Conservation (phyloP, 768 basidiomycete species). For the Mycena rosella region DNA sequence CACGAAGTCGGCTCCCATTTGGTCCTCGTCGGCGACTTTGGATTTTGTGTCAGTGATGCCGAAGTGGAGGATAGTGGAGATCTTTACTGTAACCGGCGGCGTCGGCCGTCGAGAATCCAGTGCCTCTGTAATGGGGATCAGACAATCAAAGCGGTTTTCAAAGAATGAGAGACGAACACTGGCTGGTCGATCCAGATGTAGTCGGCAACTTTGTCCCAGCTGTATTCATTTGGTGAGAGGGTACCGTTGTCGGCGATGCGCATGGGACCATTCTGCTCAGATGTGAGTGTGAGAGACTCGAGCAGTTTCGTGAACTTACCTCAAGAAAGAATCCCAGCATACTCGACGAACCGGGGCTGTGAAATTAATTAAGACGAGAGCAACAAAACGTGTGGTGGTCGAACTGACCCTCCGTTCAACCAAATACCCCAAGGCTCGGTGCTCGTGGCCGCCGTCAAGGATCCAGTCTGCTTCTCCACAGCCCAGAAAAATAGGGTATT, state of each 20-base stretch:
- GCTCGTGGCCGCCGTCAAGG: constrained; percentile 59
- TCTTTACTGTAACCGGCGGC: constrained; percentile 67
- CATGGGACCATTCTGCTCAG: constrained; percentile 75
- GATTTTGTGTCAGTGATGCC: constrained; percentile 11
- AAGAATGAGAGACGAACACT: constrained; percentile 52
- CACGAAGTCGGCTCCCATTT: constrained; percentile 71
- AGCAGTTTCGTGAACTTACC: constrained; percentile 49
- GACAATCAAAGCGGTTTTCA: constrained; percentile 19
- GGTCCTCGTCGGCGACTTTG: constrained; percentile 71
- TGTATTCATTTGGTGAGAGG: constrained; percentile 62
- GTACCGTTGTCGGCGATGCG: constrained; percentile 65
- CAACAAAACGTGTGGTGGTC: neutral
- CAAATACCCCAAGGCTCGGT: constrained; percentile 79
- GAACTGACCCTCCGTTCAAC: constrained; percentile 76
- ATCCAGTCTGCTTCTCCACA: constrained; percentile 68
- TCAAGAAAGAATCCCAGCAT: constrained; percentile 74
- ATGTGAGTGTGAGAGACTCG: neutral
- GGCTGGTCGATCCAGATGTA: constrained; percentile 84
- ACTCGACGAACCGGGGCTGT: constrained; percentile 78
- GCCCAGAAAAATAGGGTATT: constrained; percentile 77
- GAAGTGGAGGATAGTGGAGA: neutral
- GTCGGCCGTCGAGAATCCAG: constrained; percentile 76
- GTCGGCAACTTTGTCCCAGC: constrained; percentile 73
- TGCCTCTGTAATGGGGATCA: constrained; percentile 55
- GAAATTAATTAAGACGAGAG: constrained; percentile 1